These are phyloP conservation scores for Marchantia polymorpha DNA, from an alignment of 225 moss, liverwort and hornwort species.

Conservation along the genomic window DNA sequence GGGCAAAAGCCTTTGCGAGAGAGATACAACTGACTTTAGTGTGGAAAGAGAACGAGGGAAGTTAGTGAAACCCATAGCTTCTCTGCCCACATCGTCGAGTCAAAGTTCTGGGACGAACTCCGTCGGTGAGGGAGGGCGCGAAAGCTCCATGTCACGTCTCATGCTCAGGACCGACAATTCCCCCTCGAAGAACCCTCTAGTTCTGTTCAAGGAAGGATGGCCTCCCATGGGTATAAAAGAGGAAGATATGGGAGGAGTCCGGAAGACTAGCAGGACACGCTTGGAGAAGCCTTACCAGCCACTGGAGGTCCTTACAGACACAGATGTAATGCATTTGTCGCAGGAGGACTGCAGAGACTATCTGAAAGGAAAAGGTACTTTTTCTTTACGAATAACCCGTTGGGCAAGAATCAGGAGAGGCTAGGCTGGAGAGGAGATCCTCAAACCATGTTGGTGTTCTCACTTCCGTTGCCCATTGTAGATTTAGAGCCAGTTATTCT, in stretches of 20 bases:
- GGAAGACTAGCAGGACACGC: neutral
- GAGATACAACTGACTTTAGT: conserved; percentile 18
- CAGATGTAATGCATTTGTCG: conserved; percentile 31
- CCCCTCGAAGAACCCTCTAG: neutral
- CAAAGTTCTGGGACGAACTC: conserved; percentile 5
- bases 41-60: conserved; percentile 21
- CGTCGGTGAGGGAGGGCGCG: conserved; percentile 13
- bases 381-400: neutral
- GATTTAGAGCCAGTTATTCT: neutral
- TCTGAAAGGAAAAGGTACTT: conserved; percentile 28
- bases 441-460: neutral
- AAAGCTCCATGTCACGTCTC: conserved; percentile 20
- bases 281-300: conserved; percentile 22
- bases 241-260: conserved; percentile 20
- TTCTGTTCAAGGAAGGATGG: conserved; percentile 17
- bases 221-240: conserved; percentile 22
- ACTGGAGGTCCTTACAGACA: conserved; percentile 26
- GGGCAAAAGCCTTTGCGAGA: conserved; percentile 20
- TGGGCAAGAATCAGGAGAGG: neutral
- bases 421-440: neutral
- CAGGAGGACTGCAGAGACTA: conserved; percentile 30
- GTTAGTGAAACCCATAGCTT: conserved; percentile 5
- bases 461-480: neutral
- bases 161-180: conserved; percentile 14
- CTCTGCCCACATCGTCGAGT: neutral